Evolutionary conservation across 2,329 filamentous ascomycete species (phyloP), one percentile per base, ranked within the genome.

Genomic region (Colletotrichum navitas): DNA sequence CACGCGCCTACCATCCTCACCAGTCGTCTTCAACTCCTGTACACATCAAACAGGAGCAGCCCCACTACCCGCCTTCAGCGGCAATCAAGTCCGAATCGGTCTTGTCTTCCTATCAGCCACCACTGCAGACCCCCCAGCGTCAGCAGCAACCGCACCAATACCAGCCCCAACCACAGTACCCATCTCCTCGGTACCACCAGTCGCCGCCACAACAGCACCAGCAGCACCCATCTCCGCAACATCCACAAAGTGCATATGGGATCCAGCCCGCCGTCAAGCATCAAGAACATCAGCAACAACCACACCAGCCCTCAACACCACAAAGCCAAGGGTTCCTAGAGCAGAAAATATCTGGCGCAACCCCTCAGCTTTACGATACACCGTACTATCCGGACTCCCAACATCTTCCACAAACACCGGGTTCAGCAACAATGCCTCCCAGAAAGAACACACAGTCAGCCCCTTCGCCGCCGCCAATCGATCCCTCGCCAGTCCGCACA

Each of bases 401-500:
- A 26, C 71, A 66, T 16, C 74, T 74, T 36, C 70, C 73, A 43
- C 75, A 71, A 55, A 63, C 73, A 68, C 58, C 72, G 51, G 41
- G 59, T 66, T 51, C 70, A 62, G 49, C 68, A 54, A 68, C 73
- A 52, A 85, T 84, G 83, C 82, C 82, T 72, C 82, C 80, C 43
- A 80, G 80, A 69, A 81, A 81, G 76, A 78, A 80, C 68, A 78
- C 81, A 73, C 81, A 69, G 76, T 81, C 77, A 74, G 81, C 78
- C 51, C 81, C 78, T 52, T 78, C 76, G 71, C 79, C 82, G 66
- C 79, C 81, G 39, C 79, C 81, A 54, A 82, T 89, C 76, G 90
- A 83, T 80, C 89, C 81, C 83, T 97, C 83, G 81, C 87, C 94
- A 54, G 94, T 99, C 76, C 93, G 90, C 82, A 98, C 95, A 43